A percentile compares a stretch with the other conserved stretches of the same genome.
phyloP scores from a whole-genome alignment of 495 filamentous ascomycete genomes.

The Hyphodiscus hymeniophilus region DNA sequence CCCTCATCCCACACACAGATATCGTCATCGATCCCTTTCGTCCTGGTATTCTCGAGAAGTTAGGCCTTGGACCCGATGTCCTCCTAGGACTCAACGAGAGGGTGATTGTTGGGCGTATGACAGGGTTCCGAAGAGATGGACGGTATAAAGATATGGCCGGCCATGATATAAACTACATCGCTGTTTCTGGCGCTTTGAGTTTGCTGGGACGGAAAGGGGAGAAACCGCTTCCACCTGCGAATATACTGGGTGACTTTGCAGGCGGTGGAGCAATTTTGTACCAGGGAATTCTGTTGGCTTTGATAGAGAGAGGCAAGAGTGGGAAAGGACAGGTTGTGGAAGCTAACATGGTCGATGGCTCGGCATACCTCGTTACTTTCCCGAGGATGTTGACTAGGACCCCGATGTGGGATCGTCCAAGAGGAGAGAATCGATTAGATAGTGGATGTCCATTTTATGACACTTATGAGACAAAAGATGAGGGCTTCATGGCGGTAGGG shows the following conservation, averaged over 20 bases:
- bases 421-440: slow-evolving; percentile 76
- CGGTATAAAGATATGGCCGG: slow-evolving; percentile 83
- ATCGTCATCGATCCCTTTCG: slow-evolving; percentile 90
- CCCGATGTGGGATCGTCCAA: slow-evolving; percentile 46
- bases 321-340: slow-evolving; percentile 84
- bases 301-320: slow-evolving; percentile 43
- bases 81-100: slow-evolving; percentile 60
- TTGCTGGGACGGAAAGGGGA: slow-evolving; percentile 63
- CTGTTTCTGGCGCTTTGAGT: slow-evolving; percentile 71
- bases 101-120: slow-evolving; percentile 75
- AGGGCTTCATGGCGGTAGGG: slow-evolving; percentile 80
- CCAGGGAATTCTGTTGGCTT: slow-evolving; percentile 56
- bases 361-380: slow-evolving; percentile 67
- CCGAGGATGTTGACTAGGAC: slow-evolving; percentile 54
- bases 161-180: slow-evolving; percentile 97
- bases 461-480: slow-evolving; percentile 77
- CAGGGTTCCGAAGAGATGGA: slow-evolving; percentile 81
- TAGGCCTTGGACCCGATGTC: slow-evolving; percentile 63
- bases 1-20: slow-evolving; percentile 55
- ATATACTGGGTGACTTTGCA: slow-evolving; percentile 84
- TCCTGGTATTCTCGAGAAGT: slow-evolving; percentile 78
- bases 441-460: slow-evolving; percentile 82
- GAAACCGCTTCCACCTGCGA: slow-evolving; percentile 70
- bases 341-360: slow-evolving; percentile 94
- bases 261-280: slow-evolving; percentile 80